Base-by-base conservation (phyloP, 2,329 filamentous ascomycete species). In the Fusarium miscanthi region DNA sequence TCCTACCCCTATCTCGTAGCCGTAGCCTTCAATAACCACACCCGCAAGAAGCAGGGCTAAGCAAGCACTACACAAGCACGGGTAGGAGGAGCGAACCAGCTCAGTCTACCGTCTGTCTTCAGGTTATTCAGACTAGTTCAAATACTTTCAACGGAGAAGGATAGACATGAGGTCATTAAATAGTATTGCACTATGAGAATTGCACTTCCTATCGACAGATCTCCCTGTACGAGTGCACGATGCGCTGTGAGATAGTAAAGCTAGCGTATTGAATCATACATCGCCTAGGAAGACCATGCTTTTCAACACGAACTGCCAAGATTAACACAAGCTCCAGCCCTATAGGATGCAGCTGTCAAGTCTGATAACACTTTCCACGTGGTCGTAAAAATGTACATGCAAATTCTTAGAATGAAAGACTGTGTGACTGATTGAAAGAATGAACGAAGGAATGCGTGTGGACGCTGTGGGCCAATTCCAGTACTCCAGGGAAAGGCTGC, bases 401-500 rank as follows among this genome's bases (percentile, higher is more conserved):
- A 54, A 73, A 37, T 56, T 67, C 51, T 56, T 46, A 43, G 41
- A 72, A 60, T 62, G 64, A 74, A 69, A 66, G 57, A 69, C 49
- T 63, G 40, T 72, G 63, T 42, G 33, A 37, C 12, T 41, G 33
- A 37, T 16, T 41, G 35, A 27, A 33, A 46, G 40, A 35, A 31
- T 48, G 53, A 25, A 25, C 30, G 30, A 43, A 59, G 58, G 62
- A 41, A 69, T 74, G 72, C 71, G 72, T 74, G 71, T 74, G 68
- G 64, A 74, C 71, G 71, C 71, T 35, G 71, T 74, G 58, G 60
- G 64, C 64, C 65, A 61, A 52, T 69, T 61, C 53, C 56, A 40
- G 41, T 68, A 46, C 40, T 43, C 12, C 25, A 23, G 59, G 63
- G 59, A 64, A 73, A 72, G 65, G 68, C 68, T 69, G 56, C 46